A percentile compares a stretch with the other conserved stretches of the same genome.
phyloP scores from a whole-genome alignment of 768 basidiomycete species.

The Tricholomella constricta region DNA sequence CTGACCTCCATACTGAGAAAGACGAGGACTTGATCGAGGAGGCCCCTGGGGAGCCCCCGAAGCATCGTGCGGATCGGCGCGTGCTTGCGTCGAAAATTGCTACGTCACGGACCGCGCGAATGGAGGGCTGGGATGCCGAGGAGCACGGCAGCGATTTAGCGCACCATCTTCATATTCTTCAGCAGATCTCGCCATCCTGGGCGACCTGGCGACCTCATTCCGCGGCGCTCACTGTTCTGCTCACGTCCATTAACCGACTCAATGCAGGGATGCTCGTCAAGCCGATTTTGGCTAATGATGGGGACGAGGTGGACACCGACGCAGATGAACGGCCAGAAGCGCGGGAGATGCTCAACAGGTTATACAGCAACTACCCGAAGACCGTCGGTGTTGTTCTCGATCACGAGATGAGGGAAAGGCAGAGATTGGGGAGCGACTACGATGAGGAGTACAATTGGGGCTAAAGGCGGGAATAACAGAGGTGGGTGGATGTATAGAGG shows the following conservation, averaged over 20 bases:
- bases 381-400: slow-evolving; percentile 34
- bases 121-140: slow-evolving; percentile 15
- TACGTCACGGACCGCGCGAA: slow-evolving; percentile 11
- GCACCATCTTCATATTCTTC: slow-evolving; percentile 60
- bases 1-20: slow-evolving; percentile 26
- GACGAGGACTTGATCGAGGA: slow-evolving; percentile 15
- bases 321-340: slow-evolving; percentile 35
- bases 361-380: slow-evolving; percentile 54
- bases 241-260: slow-evolving; percentile 48
- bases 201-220: slow-evolving; percentile 66
- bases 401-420: slow-evolving; percentile 33
- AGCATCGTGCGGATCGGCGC: slow-evolving; percentile 29
- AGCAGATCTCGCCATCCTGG: slow-evolving; percentile 65
- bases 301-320: slow-evolving; percentile 19
- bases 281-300: slow-evolving; percentile 36
- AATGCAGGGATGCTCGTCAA: slow-evolving; percentile 50
- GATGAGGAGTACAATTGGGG: slow-evolving; percentile 32
- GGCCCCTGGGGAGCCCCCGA: slow-evolving; percentile 30
- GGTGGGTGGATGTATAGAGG: neutral
- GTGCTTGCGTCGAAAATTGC: slow-evolving; percentile 21
- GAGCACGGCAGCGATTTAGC: slow-evolving; percentile 47
- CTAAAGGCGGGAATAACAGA: slow-evolving; percentile 6
- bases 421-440: slow-evolving; percentile 29
- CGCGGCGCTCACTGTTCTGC: slow-evolving; percentile 48
- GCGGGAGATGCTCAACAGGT: slow-evolving; percentile 40